Base-by-base conservation (phyloP, 495 filamentous ascomycete species). In the Collariella sp. region DNA sequence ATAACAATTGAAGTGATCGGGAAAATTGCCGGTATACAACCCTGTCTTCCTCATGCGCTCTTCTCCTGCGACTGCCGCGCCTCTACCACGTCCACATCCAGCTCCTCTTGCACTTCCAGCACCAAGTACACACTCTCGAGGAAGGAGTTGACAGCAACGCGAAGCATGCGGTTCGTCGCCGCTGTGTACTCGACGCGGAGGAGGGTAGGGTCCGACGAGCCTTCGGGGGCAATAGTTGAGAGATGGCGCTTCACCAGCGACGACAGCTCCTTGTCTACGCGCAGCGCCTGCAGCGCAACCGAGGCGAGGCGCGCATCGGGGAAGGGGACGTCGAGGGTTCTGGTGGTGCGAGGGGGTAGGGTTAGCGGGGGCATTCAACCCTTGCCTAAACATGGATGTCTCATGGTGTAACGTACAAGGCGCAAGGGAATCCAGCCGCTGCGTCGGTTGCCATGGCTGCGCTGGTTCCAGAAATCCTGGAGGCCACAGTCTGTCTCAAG, bases 131-230 rank as follows among this genome's bases (percentile, higher is more conserved):
- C 61, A 58, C 87, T 94, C 57, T 97, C 93, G 76, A 97, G 89
- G 64, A 95, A 95, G n/a, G 91, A 89, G 71, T 98, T 98, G 58
- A 96, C 91, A 13, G 93, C 89, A 10, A 98, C 93, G 15, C 93
- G 83, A 57, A 98, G 77, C 94, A 96, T 96, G 52, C 93, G 83
- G 58, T 95, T 93, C 15, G 93, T 97, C 0, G 89, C 90, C 0
- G 93, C 93, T 44, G 78, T 80, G 73, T 97, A 98, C 46, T 85
- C 80, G 10, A 84, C 84, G 35, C 78, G 73, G 41, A 98, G 76
- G 6, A 90, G 72, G 4, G 76, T 82, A 47, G 77, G 66, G 24
- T 73, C 72, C 24, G 67, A 46, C 34, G 61, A 26, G 42, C 65
- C 44, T 35, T 64, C 53, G 48, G 67, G 34, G 4, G 62, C 47